Evolutionary conservation across 768 basidiomycete species (phyloP).

Genomic region (Mycena capillaripes): DNA sequence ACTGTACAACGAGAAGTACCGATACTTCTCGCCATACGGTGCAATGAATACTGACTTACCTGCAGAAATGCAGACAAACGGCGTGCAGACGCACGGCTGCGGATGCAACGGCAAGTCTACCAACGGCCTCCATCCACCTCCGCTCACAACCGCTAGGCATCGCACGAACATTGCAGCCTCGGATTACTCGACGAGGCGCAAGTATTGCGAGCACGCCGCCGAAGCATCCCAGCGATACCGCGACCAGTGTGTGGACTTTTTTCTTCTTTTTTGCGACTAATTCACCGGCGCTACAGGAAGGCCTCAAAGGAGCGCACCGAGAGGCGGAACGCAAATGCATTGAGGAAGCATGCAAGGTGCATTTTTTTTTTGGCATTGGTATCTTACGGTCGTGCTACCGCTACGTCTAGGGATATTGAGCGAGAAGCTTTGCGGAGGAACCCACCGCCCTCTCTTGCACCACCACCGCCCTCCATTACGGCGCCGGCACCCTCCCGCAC

Average conservation of each 20-base stretch:
- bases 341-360: no score
- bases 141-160: background rate
- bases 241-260: background rate
- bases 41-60: background rate
- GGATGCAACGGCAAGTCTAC: background rate
- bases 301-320: no score
- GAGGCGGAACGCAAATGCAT: no score
- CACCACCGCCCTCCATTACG: no score
- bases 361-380: no score
- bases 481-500: no score
- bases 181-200: background rate
- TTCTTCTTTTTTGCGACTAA: background rate
- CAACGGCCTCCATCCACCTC: background rate
- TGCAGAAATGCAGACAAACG: background rate
- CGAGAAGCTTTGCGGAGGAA: no score
- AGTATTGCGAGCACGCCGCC: background rate
- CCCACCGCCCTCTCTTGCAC: no score
- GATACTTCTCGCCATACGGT: no score
- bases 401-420: no score
- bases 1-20: background rate
- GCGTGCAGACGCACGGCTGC: background rate
- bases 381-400: no score
- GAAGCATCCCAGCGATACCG: background rate
- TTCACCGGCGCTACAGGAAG: no score
- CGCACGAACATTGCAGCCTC: background rate